Base-by-base conservation (phyloP, 2,329 filamentous ascomycete genomes). In the Aspergillus sp. region DNA sequence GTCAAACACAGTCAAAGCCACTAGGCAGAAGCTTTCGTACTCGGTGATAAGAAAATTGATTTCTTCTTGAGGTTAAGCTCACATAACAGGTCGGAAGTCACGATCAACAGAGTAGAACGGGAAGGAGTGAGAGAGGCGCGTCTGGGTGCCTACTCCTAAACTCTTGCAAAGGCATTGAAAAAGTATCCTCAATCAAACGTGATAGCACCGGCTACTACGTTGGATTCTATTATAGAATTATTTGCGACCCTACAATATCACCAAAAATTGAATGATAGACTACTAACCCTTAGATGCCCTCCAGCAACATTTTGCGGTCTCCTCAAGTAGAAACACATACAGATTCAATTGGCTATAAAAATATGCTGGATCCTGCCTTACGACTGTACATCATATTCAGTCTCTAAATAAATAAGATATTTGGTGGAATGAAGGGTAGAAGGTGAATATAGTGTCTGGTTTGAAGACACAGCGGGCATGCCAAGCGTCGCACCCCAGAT, bases 21-120 rank as follows among this genome's bases (percentile, higher is more conserved):
- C 20, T 41, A n/a, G 7, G 13, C 18, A 9, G 17, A 48, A 5
- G 3, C 13, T 34, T 48, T 11, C 26, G 11, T 30, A 9, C 26
- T 11, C 26, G 9, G 13, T 7, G 6, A 9, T 24, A 32, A 34
- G 44, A 15, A 6, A 24, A 18, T 13, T 13, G 17, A 15, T 12
- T 42, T 17, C n/a, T 4, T 30, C 17, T 48, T 20, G n/a, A 20
- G n/a, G 11, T 11, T 5, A 4, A 34, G 7, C 34, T 54, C 43
- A 12, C n/a, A 30, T 30, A 48, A 15, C 43, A 30, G 41, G 13
- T 32, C 45, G 52, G 59, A 59, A 56, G 49, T 6, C 22, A 43
- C 57, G 41, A 15, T 26, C 7, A 49, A 22, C 47, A 22, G 9
- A 30, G 34, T 32, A 24, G 22, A 38, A 45, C 30, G 26, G 41